Conservation (phyloP, 2,329 filamentous ascomycete species). For the Elsinoe perseae region DNA sequence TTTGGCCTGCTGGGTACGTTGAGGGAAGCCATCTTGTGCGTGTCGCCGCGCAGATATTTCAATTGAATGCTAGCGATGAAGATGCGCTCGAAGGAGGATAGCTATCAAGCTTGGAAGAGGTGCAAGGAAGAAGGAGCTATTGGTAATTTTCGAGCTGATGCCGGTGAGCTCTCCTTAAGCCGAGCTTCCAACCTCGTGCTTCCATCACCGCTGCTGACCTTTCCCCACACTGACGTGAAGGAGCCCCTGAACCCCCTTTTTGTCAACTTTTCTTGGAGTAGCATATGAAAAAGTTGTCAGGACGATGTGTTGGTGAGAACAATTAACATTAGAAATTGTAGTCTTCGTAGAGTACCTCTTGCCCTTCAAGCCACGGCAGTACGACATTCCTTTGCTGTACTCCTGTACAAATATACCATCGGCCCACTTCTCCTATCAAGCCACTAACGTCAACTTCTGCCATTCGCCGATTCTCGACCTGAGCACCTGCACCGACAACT, state of each 20-base stretch:
- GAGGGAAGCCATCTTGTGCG: constrained; percentile 18
- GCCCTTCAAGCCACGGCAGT: constrained; percentile 41
- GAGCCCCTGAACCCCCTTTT: neutral
- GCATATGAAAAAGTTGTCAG: too few relatives aligned
- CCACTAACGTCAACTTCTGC: constrained; percentile 39
- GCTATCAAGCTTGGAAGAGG: neutral
- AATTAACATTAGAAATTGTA: constrained; percentile 39
- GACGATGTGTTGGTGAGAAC: too few relatives aligned
- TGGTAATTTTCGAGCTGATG: neutral
- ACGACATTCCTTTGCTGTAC: constrained; percentile 43
- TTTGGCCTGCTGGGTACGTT: constrained; percentile 28
- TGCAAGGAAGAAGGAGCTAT: neutral
- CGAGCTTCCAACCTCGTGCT: constrained; percentile 1
- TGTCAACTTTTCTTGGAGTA: too few relatives aligned
- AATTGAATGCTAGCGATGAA: neutral
- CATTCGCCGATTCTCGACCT: constrained; percentile 41
- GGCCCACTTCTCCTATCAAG: constrained; percentile 29
- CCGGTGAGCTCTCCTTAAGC: constrained; percentile 4
- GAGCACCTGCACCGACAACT: constrained; percentile 32
- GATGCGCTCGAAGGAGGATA: neutral
- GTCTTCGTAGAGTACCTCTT: constrained; percentile 43
- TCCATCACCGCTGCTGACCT: neutral
- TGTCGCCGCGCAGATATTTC: neutral
- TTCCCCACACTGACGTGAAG: constrained; percentile 2
- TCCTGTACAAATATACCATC: constrained; percentile 56